phyloP scores from a whole-genome alignment of 345 rosid species.

The Carallia brachiata region DNA sequence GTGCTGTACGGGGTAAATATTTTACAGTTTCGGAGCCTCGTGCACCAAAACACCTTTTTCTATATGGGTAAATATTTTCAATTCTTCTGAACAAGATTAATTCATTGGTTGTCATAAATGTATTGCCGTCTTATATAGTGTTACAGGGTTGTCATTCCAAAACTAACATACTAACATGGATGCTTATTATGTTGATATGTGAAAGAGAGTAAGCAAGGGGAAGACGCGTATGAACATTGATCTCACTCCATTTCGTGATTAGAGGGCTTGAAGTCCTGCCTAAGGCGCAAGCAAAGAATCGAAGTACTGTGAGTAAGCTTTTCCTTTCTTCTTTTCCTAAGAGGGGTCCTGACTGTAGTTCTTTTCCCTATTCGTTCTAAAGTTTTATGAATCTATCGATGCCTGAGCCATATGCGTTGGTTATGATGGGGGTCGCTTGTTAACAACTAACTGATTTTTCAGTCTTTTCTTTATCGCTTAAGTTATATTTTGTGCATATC shows the following conservation, averaged over 20 bases:
- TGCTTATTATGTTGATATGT: conserved; percentile 4
- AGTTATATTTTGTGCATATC: too few relatives aligned
- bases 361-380: too few relatives aligned
- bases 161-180: conserved; percentile 3
- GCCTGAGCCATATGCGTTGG: too few relatives aligned
- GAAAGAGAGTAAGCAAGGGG: conserved; percentile 84
- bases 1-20: too few relatives aligned
- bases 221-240: conserved; percentile 69
- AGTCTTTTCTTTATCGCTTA: too few relatives aligned
- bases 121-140: not conserved
- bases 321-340: not conserved
- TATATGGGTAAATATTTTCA: not conserved
- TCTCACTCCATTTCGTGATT: conserved; percentile 70
- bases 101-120: not conserved
- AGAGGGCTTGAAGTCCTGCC: conserved; percentile 12
- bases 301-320: not conserved
- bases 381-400: too few relatives aligned
- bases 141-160: not conserved
- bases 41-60: too few relatives aligned
- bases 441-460: too few relatives aligned
- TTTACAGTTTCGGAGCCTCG: too few relatives aligned
- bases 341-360: too few relatives aligned
- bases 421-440: too few relatives aligned
- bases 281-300: not conserved
- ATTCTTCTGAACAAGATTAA: too few relatives aligned